Evolutionary conservation across 2,329 filamentous ascomycete species (phyloP), one percentile per base, ranked within the genome.

Genomic region (Pseudopyricularia cyperi): DNA sequence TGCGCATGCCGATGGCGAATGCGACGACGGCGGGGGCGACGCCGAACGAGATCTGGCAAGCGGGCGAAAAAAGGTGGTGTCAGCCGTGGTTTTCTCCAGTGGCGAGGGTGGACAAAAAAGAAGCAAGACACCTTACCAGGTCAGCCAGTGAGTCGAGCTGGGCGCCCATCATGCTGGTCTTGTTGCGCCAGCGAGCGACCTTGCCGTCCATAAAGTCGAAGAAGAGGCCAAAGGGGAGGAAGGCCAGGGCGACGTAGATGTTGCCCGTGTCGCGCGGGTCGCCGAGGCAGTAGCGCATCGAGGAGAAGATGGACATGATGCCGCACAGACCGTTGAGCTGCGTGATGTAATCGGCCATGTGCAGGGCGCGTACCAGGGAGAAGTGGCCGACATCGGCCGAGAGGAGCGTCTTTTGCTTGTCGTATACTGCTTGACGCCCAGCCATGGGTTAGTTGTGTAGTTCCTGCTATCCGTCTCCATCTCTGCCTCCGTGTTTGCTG

Each of bases 121-220:
- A n/a, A n/a, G n/a, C n/a, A n/a, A n/a, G n/a, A n/a, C n/a, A n/a
- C n/a, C 79, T 28, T 83, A 95, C 89, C 74, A 98, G 67, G 66
- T 98, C 93, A 52, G 93, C 93, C 48, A 98, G 76, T 7, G 91
- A 97, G 68, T 98, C 93, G 52, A 98, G 74, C 69, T 98, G 93
- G 68, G 96, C 91, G 12, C 93, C 93, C 91, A 98, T 97, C 65
- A 98, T 75, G 61, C 87, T 94, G 62, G 88, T 93, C 83, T 96
- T 98, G 71, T 89, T 85, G 66, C 93, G 82, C 93, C 93, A 97
- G 58, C 93, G 78, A 57, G 93, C 93, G 52, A 98, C 90, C 65
- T 90, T 93, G 64, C 93, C 93, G 67, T 98, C 93, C 77, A 97
- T 89, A 65, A 95, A 94, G 68, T 98, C 93, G 67, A 97, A 97